Conservation (phyloP, 1,139 yeast genomes). For the Candida mesenterica region DNA sequence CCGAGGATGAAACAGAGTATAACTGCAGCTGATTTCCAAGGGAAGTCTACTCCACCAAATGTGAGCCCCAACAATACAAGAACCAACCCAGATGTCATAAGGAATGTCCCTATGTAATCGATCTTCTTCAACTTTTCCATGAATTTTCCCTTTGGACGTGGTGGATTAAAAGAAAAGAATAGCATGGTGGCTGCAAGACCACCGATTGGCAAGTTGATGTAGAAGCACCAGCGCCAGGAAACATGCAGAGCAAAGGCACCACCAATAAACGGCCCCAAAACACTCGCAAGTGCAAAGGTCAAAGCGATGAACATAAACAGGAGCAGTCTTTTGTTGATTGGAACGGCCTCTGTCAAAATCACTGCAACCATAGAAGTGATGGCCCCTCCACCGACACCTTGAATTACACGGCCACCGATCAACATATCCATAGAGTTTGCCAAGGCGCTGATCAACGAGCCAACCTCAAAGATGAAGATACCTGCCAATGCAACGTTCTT, state of each 20-base stretch:
- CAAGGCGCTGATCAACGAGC: conserved; percentile 20
- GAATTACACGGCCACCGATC: conserved; percentile 23
- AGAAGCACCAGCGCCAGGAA: conserved; percentile 79
- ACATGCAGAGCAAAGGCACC: conserved; percentile 31
- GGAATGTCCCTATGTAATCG: conserved; percentile 48
- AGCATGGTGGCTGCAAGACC: conserved; percentile 52
- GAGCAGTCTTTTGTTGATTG: conserved; percentile 18
- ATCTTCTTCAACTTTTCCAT: conserved; percentile 37
- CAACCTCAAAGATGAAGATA: conserved; percentile 20
- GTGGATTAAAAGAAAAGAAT: conserved; percentile 55
- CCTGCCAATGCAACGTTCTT: conserved; percentile 19
- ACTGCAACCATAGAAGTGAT: conserved; percentile 19
- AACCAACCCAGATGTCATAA: conserved; percentile 41
- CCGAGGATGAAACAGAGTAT: conserved; percentile 56
- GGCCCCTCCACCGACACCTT: conserved; percentile 24
- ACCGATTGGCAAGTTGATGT: conserved; percentile 67
- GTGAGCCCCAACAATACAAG: conserved; percentile 49
- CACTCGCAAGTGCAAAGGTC: conserved; percentile 21
- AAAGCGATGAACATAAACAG: conserved; percentile 20
- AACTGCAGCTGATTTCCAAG: conserved; percentile 56
- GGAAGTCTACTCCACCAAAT: conserved; percentile 45
- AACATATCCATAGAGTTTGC: conserved; percentile 22
- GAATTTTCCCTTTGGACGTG: conserved; percentile 40
- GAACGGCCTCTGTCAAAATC: conserved; percentile 21
- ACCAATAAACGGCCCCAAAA: conserved; percentile 25